Conservation (phyloP, 1,139 yeast genomes). For the Candida pseudocylindracea region DNA sequence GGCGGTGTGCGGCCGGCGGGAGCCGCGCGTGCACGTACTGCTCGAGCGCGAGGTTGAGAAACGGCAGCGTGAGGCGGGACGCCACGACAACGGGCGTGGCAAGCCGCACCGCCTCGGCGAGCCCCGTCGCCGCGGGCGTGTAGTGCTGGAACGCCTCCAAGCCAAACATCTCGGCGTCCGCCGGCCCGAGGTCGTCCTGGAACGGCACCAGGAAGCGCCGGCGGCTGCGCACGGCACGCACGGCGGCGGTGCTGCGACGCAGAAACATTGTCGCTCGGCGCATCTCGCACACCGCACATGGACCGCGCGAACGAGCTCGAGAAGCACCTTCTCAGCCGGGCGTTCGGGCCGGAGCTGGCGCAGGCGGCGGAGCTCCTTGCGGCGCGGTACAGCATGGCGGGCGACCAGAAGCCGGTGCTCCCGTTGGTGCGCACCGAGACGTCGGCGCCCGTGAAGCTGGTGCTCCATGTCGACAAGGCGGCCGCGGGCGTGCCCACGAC, state of each 20-base stretch:
- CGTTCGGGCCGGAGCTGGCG: slow-evolving; percentile 17
- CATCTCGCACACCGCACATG: slow-evolving; percentile 4
- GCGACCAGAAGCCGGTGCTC: slow-evolving; percentile 38
- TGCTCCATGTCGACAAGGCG: slow-evolving; percentile 1
- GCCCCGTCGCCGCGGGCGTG: slow-evolving; percentile 1
- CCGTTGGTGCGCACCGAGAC: slow-evolving; percentile 18
- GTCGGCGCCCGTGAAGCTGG: background rate
- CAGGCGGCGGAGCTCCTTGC: slow-evolving; percentile 24
- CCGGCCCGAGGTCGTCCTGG: slow-evolving; percentile 15
- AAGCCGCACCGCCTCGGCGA: slow-evolving; percentile 4
- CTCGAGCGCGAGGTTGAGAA: slow-evolving; percentile 61
- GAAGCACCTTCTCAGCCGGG: slow-evolving; percentile 25
- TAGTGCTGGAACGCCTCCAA: slow-evolving; percentile 18
- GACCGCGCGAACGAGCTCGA: slow-evolving; percentile 23
- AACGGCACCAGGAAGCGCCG: slow-evolving; percentile 11
- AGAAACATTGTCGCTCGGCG: background rate
- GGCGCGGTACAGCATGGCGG: slow-evolving; percentile 30
- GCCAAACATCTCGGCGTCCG: slow-evolving; percentile 14
- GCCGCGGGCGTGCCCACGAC: slow-evolving; percentile 3
- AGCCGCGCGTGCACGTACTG: slow-evolving; percentile 48
- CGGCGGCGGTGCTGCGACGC: too few species aligned
- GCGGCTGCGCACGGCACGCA: background rate
- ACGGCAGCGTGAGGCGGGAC: slow-evolving; percentile 37
- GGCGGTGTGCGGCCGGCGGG: slow-evolving; percentile 27
- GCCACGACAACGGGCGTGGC: slow-evolving; percentile 16